These are phyloP conservation scores for Kodamaea neixiangensis DNA, from an alignment of 805 yeast genomes.

Conservation along the genomic window DNA sequence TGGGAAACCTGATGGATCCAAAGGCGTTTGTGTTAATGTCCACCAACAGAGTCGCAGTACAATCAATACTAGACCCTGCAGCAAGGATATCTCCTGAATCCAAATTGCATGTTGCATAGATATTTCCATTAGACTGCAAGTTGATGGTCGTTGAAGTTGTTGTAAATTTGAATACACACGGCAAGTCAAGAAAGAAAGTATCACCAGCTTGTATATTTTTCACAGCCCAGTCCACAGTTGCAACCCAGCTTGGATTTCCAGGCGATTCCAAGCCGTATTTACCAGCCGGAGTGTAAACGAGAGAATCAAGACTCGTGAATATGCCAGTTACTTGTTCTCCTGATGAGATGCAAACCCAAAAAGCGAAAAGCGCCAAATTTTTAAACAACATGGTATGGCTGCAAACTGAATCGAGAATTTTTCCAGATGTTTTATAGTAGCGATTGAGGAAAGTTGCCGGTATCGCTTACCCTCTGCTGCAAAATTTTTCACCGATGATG, in stretches of 20 bases:
- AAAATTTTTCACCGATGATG: not conserved
- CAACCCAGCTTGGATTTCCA: conserved; percentile 18
- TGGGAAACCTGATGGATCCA: conserved; percentile 18
- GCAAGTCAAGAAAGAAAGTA: conserved; percentile 27
- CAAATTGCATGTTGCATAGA: conserved; percentile 14
- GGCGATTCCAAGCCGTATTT: conserved; percentile 2
- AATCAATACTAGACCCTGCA: conserved; percentile 15
- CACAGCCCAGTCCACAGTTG: conserved; percentile 23
- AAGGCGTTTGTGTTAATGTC: conserved; percentile 13
- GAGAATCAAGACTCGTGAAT: conserved; percentile 17
- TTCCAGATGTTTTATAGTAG: not conserved
- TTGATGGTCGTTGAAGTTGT: conserved; percentile 12
- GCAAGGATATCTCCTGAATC: conserved; percentile 9
- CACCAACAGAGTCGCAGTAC: conserved; percentile 21
- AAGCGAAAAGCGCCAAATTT: not conserved
- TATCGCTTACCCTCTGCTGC: not conserved
- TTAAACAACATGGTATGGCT: not conserved
- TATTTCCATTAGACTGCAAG: conserved; percentile 10
- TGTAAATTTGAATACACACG: conserved; percentile 27
- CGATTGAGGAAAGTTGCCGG: not conserved
- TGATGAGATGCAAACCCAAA: not conserved
- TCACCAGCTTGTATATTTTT: conserved; percentile 22
- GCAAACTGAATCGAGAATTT: not conserved
- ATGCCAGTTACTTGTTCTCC: conserved; percentile 17
- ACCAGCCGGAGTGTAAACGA: conserved; percentile 12